Conservation (phyloP, 768 basidiomycete genomes). For the Cystobasidium onofrii region DNA sequence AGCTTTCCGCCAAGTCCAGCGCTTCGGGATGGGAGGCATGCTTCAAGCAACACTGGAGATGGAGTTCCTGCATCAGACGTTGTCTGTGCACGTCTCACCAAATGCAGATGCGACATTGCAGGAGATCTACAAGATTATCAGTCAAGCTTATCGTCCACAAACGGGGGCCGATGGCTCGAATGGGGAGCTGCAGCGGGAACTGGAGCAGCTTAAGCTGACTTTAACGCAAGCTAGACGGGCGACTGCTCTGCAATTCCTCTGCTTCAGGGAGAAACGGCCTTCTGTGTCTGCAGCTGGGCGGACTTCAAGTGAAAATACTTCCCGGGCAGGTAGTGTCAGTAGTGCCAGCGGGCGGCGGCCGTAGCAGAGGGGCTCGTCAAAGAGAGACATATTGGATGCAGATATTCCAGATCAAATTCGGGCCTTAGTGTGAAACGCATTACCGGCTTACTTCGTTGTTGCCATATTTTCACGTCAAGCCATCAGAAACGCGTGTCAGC, state of each 20-base stretch:
- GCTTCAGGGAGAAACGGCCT: constrained; percentile 55
- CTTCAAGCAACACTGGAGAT: constrained; percentile 97
- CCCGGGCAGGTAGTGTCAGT: not conserved
- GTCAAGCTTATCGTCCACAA: constrained; percentile 78
- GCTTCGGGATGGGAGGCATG: constrained; percentile 98
- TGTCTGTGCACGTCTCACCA: constrained; percentile 76
- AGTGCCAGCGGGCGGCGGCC: not conserved
- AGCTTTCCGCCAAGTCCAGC: constrained; percentile 78
- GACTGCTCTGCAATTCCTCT: constrained; percentile 89
- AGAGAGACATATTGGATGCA: no score
- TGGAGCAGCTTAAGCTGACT: constrained; percentile 86
- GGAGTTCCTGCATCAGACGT: constrained; percentile 95
- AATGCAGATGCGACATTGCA: constrained; percentile 73
- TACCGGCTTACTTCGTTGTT: no score
- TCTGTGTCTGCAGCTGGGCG: not conserved
- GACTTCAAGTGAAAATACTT: not conserved
- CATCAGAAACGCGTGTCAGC: not conserved
- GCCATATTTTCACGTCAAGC: not conserved
- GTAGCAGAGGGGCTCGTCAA: not conserved
- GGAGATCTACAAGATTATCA: constrained; percentile 88
- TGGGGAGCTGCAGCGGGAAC: constrained; percentile 72
- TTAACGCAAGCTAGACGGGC: constrained; percentile 77
- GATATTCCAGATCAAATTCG: no score
- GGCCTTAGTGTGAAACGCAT: no score
- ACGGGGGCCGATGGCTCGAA: constrained; percentile 52